A percentile compares a stretch with the other conserved stretches of the same genome.
These are phyloP conservation scores for Colletotrichum abscissum DNA, from an alignment of 2,329 filamentous ascomycete species.

Conservation along the genomic window DNA sequence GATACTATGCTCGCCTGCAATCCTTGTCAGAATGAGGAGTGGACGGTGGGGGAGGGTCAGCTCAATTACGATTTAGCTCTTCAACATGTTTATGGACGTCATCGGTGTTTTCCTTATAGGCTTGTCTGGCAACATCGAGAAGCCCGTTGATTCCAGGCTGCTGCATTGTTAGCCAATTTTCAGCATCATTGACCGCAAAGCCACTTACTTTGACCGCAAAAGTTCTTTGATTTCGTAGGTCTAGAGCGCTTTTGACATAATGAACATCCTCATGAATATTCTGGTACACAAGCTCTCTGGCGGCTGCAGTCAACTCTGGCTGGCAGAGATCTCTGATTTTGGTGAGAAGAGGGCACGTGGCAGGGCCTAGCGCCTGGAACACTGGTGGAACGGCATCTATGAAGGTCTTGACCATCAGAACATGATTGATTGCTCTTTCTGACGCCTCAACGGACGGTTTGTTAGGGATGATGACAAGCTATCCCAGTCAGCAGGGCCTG, in stretches of 20 bases:
- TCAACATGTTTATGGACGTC: slow-evolving; percentile 80
- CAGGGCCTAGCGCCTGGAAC: slow-evolving; percentile 74
- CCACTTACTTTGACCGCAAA: slow-evolving; percentile 81
- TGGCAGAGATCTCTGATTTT: slow-evolving; percentile 78
- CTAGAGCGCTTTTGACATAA: slow-evolving; percentile 82
- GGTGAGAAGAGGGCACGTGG: slow-evolving; percentile 71
- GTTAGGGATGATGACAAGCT: slow-evolving; percentile 82
- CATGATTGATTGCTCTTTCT: slow-evolving; percentile 86
- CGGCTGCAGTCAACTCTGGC: slow-evolving; percentile 67
- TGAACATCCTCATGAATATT: slow-evolving; percentile 85
- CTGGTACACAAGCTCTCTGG: slow-evolving; percentile 73
- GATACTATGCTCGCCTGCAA: slow-evolving; percentile 66
- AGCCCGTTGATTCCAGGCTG: slow-evolving; percentile 85
- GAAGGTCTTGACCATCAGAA: slow-evolving; percentile 89
- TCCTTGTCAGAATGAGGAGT: background rate
- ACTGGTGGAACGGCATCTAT: slow-evolving; percentile 75
- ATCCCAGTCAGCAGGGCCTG: slow-evolving; percentile 32
- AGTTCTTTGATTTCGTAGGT: slow-evolving; percentile 88
- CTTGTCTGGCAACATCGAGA: slow-evolving; percentile 87
- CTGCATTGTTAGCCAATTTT: background rate
- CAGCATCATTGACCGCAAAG: background rate
- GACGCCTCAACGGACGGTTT: slow-evolving; percentile 74
- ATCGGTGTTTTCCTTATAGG: slow-evolving; percentile 88
- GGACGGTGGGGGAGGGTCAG: background rate
- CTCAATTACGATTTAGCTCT: slow-evolving; percentile 69